Evolutionary conservation across 2,329 filamentous ascomycete species (phyloP), one percentile per base, ranked within the genome.

Genomic region (Monilinia laxa): DNA sequence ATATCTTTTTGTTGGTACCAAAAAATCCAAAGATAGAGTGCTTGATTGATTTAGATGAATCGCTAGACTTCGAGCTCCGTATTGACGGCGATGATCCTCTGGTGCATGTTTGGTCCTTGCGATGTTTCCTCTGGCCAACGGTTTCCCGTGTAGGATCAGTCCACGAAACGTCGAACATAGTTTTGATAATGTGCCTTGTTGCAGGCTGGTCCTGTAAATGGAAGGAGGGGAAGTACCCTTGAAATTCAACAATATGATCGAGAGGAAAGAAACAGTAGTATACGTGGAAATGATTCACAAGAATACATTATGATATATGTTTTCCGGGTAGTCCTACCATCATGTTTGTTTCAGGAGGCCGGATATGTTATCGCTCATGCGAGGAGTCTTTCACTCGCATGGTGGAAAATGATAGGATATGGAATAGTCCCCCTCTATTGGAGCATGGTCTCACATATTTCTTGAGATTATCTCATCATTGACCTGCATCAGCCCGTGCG

Each of bases 91-190:
- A 65, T 11, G 63, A 65, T 51, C 20, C 42, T 23, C 63, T 52
- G 16, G 63, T 58, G 31, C 53, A 62, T 11, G 35, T 49, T 71
- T 71, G 68, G 42, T 72, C 71, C 62, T 75, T 76, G 35, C 75
- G 72, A 60, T 31, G 64, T 56, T 73, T 75, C 9, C 72, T 71
- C 65, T 76, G 73, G 16, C 71, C 74, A 51, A 76, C 72, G 25
- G 74, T 76, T 57, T 76, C 75, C 66, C 72, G 67, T 40, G 67
- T 59, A 28, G 74, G 73, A 64, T 76, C 75, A 10, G 69, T 70
- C 73, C 74, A 76, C 52, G 73, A 72, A 57, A 75, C 72, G 64
- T 76, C 75, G 65, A 76, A 76, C 75, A 76, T 76, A 18, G 23
- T 56, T 53, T 62, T 25, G n/a, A 25, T 68, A 64, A 68, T 31